A percentile compares a stretch with the other conserved stretches of the same genome.
These are phyloP conservation scores for Chrysanthemum makinoi DNA, from an alignment of 129 eudicot species.

Conservation along the genomic window DNA sequence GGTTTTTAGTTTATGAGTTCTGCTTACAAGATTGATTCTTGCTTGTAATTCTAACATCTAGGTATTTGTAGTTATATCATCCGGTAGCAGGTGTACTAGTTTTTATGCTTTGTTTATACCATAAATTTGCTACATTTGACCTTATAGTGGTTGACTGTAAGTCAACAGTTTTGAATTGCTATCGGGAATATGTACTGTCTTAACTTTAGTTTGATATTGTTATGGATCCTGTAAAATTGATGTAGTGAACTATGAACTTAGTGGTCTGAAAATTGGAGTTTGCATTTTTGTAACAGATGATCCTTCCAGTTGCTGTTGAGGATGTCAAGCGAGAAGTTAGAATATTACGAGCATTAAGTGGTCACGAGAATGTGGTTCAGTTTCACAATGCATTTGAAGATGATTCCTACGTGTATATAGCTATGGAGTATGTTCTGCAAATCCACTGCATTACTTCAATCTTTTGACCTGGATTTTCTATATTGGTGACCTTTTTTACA, in stretches of 20 bases:
- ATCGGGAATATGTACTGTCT: not conserved
- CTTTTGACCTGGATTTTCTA: not conserved
- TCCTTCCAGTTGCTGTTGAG: constrained; percentile 97
- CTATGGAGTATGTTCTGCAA: constrained; percentile 83
- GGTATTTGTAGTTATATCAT: no score
- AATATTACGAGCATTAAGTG: constrained; percentile 83
- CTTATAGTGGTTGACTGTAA: not conserved
- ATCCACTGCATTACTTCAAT: constrained; percentile 10
- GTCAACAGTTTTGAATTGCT: not conserved
- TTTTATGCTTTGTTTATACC: no score
- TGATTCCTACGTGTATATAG: constrained; percentile 86
- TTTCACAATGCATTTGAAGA: constrained; percentile 88
- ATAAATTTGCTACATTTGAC: constrained; percentile 14
- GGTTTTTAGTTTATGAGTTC: not conserved
- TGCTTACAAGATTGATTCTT: not conserved
- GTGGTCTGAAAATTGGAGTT: constrained; percentile 2
- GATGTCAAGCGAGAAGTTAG: constrained; percentile 96
- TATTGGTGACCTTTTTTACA: constrained; percentile 3
- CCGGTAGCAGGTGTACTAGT: no score
- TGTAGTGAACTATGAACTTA: constrained; percentile 4
- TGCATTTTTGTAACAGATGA: constrained; percentile 57
- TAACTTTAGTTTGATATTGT: constrained; percentile 11
- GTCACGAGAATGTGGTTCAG: constrained; percentile 97
- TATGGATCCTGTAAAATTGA: not conserved
- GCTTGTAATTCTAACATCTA: not conserved